Evolutionary conservation across 2,329 filamentous ascomycete species (phyloP).

Genomic region (Aspergillus quadricinctus): DNA sequence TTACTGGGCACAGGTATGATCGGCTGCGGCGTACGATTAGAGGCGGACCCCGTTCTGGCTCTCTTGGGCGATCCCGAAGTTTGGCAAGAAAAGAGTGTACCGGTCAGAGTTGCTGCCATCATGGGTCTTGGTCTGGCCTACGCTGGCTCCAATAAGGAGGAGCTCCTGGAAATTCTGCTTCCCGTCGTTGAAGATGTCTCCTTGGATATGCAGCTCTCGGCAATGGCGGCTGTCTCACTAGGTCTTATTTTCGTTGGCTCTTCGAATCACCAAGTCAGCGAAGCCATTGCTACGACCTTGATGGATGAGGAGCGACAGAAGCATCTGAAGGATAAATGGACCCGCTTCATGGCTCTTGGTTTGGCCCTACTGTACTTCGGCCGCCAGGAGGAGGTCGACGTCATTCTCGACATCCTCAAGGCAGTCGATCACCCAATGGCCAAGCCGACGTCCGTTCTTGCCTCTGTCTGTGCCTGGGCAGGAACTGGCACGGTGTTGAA

Average conservation of each 20-base stretch:
- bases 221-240: constrained; percentile 88
- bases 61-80: constrained; percentile 77
- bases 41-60: constrained; percentile 85
- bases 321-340: constrained; percentile 97
- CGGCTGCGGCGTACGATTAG: constrained; percentile 84
- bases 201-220: constrained; percentile 90
- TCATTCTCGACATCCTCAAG: constrained; percentile 93
- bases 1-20: constrained; percentile 92
- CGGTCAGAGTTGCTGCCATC: constrained; percentile 77
- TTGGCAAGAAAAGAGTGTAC: constrained; percentile 70
- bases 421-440: constrained; percentile 96
- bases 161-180: constrained; percentile 77
- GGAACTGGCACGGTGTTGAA: constrained; percentile 96
- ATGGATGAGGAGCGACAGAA: constrained; percentile 88
- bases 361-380: constrained; percentile 93
- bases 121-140: constrained; percentile 96
- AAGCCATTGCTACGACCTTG: constrained; percentile 86
- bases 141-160: constrained; percentile 87
- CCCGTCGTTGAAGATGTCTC: constrained; percentile 82
- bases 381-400: constrained; percentile 96
- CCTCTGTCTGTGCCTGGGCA: constrained; percentile 96
- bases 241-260: constrained; percentile 92
- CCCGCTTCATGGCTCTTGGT: constrained; percentile 90
- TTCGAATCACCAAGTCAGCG: constrained; percentile 82
- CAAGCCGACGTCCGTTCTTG: constrained; percentile 88